Conservation (phyloP, 768 basidiomycete genomes). For the Epithele typhae region DNA sequence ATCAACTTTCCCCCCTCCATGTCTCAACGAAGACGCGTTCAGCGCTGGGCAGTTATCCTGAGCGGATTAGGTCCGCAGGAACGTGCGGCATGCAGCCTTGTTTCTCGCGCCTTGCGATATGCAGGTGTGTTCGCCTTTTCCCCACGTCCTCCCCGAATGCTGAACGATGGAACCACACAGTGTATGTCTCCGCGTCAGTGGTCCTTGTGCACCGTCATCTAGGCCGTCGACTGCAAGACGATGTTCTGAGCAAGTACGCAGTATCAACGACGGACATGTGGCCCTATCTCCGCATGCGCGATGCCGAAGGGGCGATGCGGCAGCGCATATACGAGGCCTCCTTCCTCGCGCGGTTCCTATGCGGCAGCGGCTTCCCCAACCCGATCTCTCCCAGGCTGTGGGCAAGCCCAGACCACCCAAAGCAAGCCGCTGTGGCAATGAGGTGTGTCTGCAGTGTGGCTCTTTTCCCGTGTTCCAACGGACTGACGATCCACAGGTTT, state of each 20-base stretch:
- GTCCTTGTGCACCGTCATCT: too few relatives aligned
- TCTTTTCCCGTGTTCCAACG: too few relatives aligned
- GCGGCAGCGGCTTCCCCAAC: constrained; percentile 16
- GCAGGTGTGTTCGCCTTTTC: constrained; percentile 56
- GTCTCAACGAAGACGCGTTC: constrained; percentile 52
- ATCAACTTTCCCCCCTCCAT: constrained; percentile 57
- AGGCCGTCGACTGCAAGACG: constrained; percentile 42
- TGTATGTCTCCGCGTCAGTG: too few relatives aligned
- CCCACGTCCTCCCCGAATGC: too few relatives aligned
- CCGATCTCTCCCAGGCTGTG: constrained; percentile 47
- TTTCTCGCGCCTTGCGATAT: constrained; percentile 60
- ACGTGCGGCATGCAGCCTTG: constrained; percentile 41
- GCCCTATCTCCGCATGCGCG: constrained; percentile 62
- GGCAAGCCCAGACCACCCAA: constrained; percentile 54
- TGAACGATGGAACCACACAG: too few relatives aligned
- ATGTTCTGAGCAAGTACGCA: constrained; percentile 35
- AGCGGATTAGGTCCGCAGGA: constrained; percentile 43
- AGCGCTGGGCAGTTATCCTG: constrained; percentile 49
- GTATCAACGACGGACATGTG: constrained; percentile 56
- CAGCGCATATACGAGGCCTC: constrained; percentile 40
- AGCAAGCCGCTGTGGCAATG: constrained; percentile 51
- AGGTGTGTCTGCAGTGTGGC: constrained; percentile 52
- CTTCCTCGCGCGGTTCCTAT: constrained; percentile 43
- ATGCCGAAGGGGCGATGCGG: constrained; percentile 36
- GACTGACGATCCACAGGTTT: constrained; percentile 41